Conservation (phyloP, 441 rosid genomes). For the Pelargonium fulgidum region DNA sequence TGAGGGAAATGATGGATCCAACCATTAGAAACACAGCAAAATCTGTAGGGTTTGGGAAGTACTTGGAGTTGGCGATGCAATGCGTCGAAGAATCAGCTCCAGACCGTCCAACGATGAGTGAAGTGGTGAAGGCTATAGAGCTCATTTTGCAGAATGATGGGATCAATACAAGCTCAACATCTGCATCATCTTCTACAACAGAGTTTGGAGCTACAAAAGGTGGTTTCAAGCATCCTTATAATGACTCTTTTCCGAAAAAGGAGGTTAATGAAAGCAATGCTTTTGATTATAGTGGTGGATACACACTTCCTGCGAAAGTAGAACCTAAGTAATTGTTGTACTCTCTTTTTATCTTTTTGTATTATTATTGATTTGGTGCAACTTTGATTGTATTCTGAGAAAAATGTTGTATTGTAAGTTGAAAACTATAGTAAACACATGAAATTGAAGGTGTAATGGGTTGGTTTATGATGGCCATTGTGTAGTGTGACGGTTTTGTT, state of each 20-base stretch:
- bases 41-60: slow-evolving; percentile 47
- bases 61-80: slow-evolving; percentile 67
- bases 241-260: slow-evolving; percentile 37
- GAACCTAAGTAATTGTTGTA: slow-evolving; percentile 43
- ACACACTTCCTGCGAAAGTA: slow-evolving; percentile 45
- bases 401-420: background rate
- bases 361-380: background rate
- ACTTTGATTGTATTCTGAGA: background rate
- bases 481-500: too few relatives aligned
- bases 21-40: slow-evolving; percentile 37
- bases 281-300: slow-evolving; percentile 71
- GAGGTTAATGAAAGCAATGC: slow-evolving; percentile 31
- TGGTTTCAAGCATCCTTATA: slow-evolving; percentile 46
- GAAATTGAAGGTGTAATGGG: background rate
- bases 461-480: background rate
- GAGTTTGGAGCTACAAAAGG: slow-evolving; percentile 57
- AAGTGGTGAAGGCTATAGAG: slow-evolving; percentile 79
- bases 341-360: background rate
- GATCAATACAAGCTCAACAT: slow-evolving; percentile 57
- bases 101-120: slow-evolving; percentile 92
- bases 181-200: slow-evolving; percentile 76
- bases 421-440: background rate
- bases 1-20: slow-evolving; percentile 67
- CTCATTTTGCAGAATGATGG: slow-evolving; percentile 69
- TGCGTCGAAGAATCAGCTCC: slow-evolving; percentile 82